Evolutionary conservation across 441 rosid species (phyloP).

Genomic region (Adansonia gregorii): DNA sequence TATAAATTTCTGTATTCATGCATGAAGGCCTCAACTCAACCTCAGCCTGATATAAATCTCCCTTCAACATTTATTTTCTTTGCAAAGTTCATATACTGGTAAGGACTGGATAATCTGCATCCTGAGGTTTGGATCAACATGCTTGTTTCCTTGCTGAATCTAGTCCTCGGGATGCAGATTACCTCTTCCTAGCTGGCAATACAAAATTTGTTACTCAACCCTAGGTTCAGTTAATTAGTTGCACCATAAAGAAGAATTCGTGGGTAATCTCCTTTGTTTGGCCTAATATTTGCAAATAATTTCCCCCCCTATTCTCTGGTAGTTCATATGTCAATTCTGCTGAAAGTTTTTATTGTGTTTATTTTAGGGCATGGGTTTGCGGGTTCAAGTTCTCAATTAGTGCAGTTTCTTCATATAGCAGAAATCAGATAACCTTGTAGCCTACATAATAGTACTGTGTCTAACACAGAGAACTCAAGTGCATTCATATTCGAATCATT

Average conservation of each 20-base stretch:
- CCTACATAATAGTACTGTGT: not conserved
- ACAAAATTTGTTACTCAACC: constrained; percentile 5
- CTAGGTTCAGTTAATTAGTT: not conserved
- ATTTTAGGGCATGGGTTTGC: not conserved
- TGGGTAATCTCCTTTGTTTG: not conserved
- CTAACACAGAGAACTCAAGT: not conserved
- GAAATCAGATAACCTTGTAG: not conserved
- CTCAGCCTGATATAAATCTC: not conserved
- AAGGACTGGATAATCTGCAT: constrained; percentile 92
- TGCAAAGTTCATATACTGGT: constrained; percentile 43
- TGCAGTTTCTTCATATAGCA: not conserved
- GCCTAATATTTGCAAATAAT: not conserved
- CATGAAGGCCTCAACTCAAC: constrained; percentile 36
- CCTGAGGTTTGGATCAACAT: constrained; percentile 82
- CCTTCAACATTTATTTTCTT: not conserved
- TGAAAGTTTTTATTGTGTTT: not conserved
- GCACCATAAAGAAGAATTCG: not conserved
- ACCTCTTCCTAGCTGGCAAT: constrained; percentile 65
- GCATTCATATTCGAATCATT: not conserved
- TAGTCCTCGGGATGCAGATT: constrained; percentile 83
- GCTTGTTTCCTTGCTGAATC: constrained; percentile 32
- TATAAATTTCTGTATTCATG: constrained; percentile 49
- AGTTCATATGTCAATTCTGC: not conserved
- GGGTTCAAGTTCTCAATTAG: constrained; percentile 8
- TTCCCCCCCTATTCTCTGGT: not conserved